Evolutionary conservation across 495 filamentous ascomycete species (phyloP).

Genomic region (Penicillium egyptiacum): DNA sequence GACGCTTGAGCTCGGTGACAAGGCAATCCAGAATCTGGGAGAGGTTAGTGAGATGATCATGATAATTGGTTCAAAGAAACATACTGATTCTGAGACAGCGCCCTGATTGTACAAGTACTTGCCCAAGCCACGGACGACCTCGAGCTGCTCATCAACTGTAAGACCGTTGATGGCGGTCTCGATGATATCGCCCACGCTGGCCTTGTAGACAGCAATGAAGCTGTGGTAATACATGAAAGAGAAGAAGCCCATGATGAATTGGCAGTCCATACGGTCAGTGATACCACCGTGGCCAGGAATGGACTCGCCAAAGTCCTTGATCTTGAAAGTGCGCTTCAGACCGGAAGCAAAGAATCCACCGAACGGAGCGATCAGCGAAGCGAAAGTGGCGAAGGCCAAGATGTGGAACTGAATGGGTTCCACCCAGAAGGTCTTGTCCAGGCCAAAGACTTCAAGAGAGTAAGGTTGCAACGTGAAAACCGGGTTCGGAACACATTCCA

Average conservation of each 20-base stretch:
- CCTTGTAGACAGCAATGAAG: constrained; percentile 86
- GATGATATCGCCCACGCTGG: constrained; percentile 79
- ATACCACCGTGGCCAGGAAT: constrained; percentile 98
- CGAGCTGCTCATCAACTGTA: constrained; percentile 79
- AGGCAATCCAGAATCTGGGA: constrained; percentile 46
- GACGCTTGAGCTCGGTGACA: constrained; percentile 42
- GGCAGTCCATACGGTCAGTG: constrained; percentile 99
- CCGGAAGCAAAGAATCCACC: constrained; percentile 98
- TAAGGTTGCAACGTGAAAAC: constrained; percentile 83
- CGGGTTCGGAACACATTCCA: constrained; percentile 89
- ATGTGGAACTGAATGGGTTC: constrained; percentile 96
- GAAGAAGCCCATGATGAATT: constrained; percentile 99
- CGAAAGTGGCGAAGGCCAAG: constrained; percentile 86
- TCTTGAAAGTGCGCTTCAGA: constrained; percentile 97
- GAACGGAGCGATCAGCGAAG: constrained; percentile 95
- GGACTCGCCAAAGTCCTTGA: constrained; percentile 98
- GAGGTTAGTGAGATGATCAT: constrained; percentile 12
- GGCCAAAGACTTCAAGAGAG: constrained; percentile 61
- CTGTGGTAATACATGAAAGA: constrained; percentile 97
- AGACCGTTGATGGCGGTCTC: constrained; percentile 86
- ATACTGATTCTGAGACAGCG: constrained; percentile 60
- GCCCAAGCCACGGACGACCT: constrained; percentile 77
- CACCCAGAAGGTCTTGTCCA: constrained; percentile 62
- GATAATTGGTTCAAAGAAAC: constrained; percentile 19
- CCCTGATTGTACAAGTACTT: constrained; percentile 90